These are phyloP conservation scores for Bothriochloa decipiens DNA, from an alignment of 176 grass and related monocot genomes.

Conservation along the genomic window DNA sequence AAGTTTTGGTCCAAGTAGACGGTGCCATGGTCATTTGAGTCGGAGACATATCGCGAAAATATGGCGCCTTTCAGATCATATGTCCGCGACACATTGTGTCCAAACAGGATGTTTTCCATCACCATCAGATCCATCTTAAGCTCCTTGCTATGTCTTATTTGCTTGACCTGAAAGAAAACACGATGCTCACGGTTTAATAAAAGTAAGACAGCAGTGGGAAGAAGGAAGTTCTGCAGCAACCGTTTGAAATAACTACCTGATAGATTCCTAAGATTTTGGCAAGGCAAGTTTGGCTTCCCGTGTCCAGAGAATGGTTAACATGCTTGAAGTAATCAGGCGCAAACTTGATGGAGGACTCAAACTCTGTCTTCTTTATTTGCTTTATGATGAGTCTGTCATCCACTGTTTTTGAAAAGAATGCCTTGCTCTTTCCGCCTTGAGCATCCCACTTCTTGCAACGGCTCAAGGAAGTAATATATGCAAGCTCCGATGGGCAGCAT, in stretches of 20 bases:
- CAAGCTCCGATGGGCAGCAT: constrained; percentile 63
- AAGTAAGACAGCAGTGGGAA: not conserved
- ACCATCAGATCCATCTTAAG: constrained; percentile 73
- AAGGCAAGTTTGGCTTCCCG: constrained; percentile 69
- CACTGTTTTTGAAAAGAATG: constrained; percentile 71
- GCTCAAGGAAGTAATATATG: constrained; percentile 60
- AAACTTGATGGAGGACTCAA: constrained; percentile 77
- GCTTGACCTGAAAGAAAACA: constrained; percentile 51
- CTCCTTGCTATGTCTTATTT: constrained; percentile 61
- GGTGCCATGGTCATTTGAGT: constrained; percentile 38
- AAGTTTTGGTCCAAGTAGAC: constrained; percentile 78
- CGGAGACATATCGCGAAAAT: constrained; percentile 41
- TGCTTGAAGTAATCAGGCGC: constrained; percentile 72
- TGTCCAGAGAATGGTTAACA: constrained; percentile 59
- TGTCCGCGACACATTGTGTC: constrained; percentile 51
- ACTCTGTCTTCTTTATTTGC: constrained; percentile 68
- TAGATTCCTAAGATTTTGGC: constrained; percentile 74
- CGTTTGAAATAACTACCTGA: constrained; percentile 50
- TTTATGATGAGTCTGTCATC: constrained; percentile 79
- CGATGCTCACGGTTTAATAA: not conserved
- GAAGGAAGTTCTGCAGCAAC: not conserved
- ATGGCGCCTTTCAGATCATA: constrained; percentile 75
- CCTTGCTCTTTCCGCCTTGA: constrained; percentile 67
- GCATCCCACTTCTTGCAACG: constrained; percentile 76
- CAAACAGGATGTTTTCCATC: constrained; percentile 82